These are phyloP conservation scores for Berkeleyomyces rouxiae DNA, from an alignment of 2,329 filamentous ascomycete species.

Conservation along the genomic window DNA sequence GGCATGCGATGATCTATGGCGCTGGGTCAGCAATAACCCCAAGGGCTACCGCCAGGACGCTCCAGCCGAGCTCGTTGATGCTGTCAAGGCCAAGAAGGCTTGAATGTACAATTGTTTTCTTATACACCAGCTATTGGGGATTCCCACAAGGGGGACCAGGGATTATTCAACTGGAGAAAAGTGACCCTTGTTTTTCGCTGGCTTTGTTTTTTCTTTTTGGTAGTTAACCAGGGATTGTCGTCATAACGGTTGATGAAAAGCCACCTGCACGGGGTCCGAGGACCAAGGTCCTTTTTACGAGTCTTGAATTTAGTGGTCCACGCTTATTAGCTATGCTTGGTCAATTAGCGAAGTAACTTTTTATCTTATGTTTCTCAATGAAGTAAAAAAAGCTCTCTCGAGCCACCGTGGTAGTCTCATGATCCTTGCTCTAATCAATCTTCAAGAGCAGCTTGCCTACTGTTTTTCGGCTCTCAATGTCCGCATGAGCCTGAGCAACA, in stretches of 20 bases:
- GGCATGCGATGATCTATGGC: slow-evolving; percentile 87
- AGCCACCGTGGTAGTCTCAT: not conserved
- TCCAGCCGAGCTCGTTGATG: slow-evolving; percentile 63
- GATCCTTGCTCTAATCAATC: slow-evolving; percentile 27
- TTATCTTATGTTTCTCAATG: not conserved
- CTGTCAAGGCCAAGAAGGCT: slow-evolving; percentile 35
- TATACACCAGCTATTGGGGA: not conserved
- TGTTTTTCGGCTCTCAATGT: slow-evolving; percentile 68
- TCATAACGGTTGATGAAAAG: not conserved
- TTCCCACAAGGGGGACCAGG: not conserved
- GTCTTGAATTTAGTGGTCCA: not conserved
- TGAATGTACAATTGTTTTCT: not conserved
- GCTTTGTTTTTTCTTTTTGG: not conserved
- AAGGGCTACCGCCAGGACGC: slow-evolving; percentile 85
- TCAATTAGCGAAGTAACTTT: not conserved
- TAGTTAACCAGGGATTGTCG: not conserved
- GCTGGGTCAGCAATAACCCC: slow-evolving; percentile 93
- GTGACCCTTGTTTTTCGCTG: not conserved
- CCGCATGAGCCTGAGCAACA: slow-evolving; percentile 52
- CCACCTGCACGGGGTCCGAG: not conserved
- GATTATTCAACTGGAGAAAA: not conserved
- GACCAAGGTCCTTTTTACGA: not conserved
- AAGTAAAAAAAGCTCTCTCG: slow-evolving; percentile 16
- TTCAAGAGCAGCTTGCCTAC: slow-evolving; percentile 69
- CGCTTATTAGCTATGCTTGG: not conserved